phyloP scores from a whole-genome alignment of 1,139 yeast genomes.

The Chernovozyma aurita region DNA sequence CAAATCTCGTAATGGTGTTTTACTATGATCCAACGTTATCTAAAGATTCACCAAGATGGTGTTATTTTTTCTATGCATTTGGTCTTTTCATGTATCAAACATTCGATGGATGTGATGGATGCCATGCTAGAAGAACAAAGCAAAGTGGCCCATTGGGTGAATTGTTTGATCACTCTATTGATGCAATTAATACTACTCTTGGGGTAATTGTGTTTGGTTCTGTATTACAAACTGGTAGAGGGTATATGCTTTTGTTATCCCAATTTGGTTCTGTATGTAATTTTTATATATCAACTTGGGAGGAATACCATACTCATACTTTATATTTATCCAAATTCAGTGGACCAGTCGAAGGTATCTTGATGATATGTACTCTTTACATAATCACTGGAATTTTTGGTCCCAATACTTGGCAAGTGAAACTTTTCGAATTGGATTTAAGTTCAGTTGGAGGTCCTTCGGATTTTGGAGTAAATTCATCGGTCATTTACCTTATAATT shows the following conservation, averaged over 20 bases:
- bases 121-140: conserved; percentile 90
- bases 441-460: conserved; percentile 24
- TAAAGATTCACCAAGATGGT: conserved; percentile 69
- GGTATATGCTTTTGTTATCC: conserved; percentile 55
- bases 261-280: conserved; percentile 79
- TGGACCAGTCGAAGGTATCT: conserved; percentile 94
- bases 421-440: conserved; percentile 30
- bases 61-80: conserved; percentile 72
- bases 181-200: conserved; percentile 84
- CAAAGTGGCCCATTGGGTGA: conserved; percentile 95
- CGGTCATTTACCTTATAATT: conserved; percentile 41
- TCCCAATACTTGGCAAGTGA: conserved; percentile 59
- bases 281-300: conserved; percentile 93
- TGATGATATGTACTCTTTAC: conserved; percentile 56
- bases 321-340: conserved; percentile 74
- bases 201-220: conserved; percentile 72
- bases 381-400: conserved; percentile 66
- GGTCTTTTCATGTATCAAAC: conserved; percentile 91
- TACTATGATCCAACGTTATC: conserved; percentile 70
- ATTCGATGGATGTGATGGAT: conserved; percentile 94
- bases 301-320: conserved; percentile 87
- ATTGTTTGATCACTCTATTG: conserved; percentile 89
- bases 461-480: conserved; percentile 25
- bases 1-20: conserved; percentile 62
- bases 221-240: conserved; percentile 68